Conservation (phyloP, 2,329 filamentous ascomycete species). For the Sarocladium strictum region DNA sequence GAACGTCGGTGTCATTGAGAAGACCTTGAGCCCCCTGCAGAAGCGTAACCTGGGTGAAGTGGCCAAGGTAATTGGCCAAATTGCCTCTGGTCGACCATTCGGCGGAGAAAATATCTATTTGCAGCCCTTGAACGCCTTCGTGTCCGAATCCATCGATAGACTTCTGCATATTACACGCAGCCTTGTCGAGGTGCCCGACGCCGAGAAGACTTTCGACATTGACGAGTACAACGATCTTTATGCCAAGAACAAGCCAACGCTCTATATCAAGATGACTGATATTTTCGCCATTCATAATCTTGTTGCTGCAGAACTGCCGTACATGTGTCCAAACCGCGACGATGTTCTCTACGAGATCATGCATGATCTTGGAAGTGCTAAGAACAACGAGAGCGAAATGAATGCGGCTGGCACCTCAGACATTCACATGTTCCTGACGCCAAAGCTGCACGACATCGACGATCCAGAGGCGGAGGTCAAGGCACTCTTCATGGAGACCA, state of each 20-base stretch:
- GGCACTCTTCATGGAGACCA: slow-evolving; percentile 94
- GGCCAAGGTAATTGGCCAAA: slow-evolving; percentile 83
- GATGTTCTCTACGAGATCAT: slow-evolving; percentile 88
- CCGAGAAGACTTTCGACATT: slow-evolving; percentile 91
- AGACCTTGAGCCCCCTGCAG: slow-evolving; percentile 80
- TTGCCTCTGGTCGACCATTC: slow-evolving; percentile 83
- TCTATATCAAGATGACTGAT: slow-evolving; percentile 99
- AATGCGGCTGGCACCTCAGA: slow-evolving; percentile 79
- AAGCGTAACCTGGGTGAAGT: slow-evolving; percentile 90
- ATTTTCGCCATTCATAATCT: slow-evolving; percentile 95
- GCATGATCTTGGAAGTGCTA: slow-evolving; percentile 89
- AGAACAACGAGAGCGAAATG: slow-evolving; percentile 94
- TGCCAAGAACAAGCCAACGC: slow-evolving; percentile 87
- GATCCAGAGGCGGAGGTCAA: slow-evolving; percentile 92
- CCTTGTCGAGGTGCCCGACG: slow-evolving; percentile 77
- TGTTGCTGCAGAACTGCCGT: slow-evolving; percentile 70
- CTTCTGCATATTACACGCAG: slow-evolving; percentile 69
- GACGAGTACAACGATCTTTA: slow-evolving; percentile 99
- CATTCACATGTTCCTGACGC: slow-evolving; percentile 84
- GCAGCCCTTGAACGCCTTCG: slow-evolving; percentile 88
- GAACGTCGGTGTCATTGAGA: slow-evolving; percentile 87
- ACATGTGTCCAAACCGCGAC: slow-evolving; percentile 73
- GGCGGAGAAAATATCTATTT: slow-evolving; percentile 93
- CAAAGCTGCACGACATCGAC: slow-evolving; percentile 82
- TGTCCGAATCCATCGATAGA: slow-evolving; percentile 77